A percentile compares a stretch with the other conserved stretches of the same genome.
Evolutionary conservation across 345 rosid species (phyloP).

Genomic region (Eucalyptus sideroxylon): DNA sequence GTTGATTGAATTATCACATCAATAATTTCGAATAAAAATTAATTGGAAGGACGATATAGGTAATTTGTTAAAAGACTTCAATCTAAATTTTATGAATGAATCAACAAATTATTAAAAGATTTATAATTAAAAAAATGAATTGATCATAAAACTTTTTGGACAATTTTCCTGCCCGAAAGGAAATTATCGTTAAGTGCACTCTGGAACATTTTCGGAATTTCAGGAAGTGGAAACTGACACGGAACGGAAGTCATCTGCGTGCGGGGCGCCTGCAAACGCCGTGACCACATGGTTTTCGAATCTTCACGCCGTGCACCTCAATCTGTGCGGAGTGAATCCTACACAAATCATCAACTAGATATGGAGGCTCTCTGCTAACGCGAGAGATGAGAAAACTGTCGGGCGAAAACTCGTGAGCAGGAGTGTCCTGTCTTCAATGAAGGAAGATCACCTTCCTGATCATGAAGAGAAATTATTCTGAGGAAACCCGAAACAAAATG

Average conservation of each 20-base stretch:
- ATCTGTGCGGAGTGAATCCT: neutral
- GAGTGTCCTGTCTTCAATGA: neutral
- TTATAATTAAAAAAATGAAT: too few relatives aligned
- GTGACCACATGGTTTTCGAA: neutral
- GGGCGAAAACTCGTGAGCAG: neutral
- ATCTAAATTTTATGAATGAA: too few relatives aligned
- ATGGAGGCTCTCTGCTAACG: neutral
- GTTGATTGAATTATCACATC: fast-evolving
- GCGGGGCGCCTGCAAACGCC: neutral
- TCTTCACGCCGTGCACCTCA: neutral
- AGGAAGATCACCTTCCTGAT: neutral
- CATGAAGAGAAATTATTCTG: neutral
- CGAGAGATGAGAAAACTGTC: neutral
- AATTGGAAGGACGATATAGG: fast-evolving
- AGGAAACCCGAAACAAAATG: neutral
- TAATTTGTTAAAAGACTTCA: too few relatives aligned
- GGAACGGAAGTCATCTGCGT: neutral
- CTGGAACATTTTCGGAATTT: neutral
- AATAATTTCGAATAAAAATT: too few relatives aligned
- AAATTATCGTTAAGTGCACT: neutral
- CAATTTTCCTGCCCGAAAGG: fast-evolving
- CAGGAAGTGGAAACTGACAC: neutral
- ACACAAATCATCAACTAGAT: neutral
- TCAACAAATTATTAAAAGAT: too few relatives aligned
- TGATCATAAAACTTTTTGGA: too few relatives aligned